A percentile compares a stretch with the other conserved stretches of the same genome.
Evolutionary conservation across 148 eudicot species (phyloP).

Genomic region (Heliosperma pusillum): DNA sequence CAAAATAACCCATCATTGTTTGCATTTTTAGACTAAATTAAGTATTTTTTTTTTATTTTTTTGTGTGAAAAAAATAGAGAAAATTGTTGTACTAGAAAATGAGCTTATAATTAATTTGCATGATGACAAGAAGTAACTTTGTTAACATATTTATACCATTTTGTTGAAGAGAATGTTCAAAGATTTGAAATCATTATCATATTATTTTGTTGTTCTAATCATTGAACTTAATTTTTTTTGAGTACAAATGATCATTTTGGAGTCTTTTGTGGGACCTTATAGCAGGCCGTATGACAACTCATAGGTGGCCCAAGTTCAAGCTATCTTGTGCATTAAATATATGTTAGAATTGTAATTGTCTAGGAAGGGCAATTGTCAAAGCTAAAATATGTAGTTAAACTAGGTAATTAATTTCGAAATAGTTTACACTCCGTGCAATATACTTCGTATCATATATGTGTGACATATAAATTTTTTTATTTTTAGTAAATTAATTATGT

Average conservation of each 20-base stretch:
- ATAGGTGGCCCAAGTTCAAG: neutral
- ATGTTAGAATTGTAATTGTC: no score
- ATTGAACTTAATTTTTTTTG: neutral
- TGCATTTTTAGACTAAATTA: conserved; percentile 11
- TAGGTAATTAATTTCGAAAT: no score
- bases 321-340: neutral
- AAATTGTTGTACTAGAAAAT: neutral
- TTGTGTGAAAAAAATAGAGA: neutral
- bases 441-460: no score
- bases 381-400: no score
- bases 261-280: conserved; percentile 1
- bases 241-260: neutral
- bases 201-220: neutral
- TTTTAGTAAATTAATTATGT: no score
- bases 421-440: no score
- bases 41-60: no score
- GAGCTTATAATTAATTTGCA: neutral
- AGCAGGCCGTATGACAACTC: conserved; percentile 5
- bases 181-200: neutral
- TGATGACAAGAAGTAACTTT: neutral
- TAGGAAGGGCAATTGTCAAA: no score
- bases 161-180: neutral
- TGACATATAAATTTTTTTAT: no score
- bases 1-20: conserved; percentile 31
- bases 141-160: neutral